Conservation (phyloP, 257 asterid genomes). For the Linaria vulgaris region DNA sequence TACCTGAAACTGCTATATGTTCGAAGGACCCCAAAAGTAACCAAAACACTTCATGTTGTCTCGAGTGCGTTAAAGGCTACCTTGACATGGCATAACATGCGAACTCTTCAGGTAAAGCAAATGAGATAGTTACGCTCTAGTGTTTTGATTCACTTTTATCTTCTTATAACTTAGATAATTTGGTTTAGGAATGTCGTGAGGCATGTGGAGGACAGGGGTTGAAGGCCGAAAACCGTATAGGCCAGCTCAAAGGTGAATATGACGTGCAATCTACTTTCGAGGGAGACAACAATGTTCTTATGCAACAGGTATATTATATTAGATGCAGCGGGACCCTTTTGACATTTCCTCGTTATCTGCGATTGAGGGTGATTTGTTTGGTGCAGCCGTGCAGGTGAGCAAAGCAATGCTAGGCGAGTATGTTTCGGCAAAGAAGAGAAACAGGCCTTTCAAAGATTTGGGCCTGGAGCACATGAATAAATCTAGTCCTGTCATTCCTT, state of each 20-base stretch:
- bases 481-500: slow-evolving; percentile 61
- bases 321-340: slow-evolving; percentile 61
- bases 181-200: slow-evolving; percentile 89
- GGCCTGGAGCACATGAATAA: slow-evolving; percentile 94
- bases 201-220: slow-evolving; percentile 98
- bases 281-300: slow-evolving; percentile 95
- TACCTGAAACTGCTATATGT: slow-evolving; percentile 66
- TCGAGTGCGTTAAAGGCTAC: slow-evolving; percentile 90
- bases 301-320: slow-evolving; percentile 75
- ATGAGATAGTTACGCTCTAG: background rate
- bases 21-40: slow-evolving; percentile 71
- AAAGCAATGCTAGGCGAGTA: slow-evolving; percentile 85
- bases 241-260: slow-evolving; percentile 83
- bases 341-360: background rate
- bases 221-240: slow-evolving; percentile 89
- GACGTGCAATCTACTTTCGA: slow-evolving; percentile 97
- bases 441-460: slow-evolving; percentile 69
- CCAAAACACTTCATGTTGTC: slow-evolving; percentile 77
- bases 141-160: slow-evolving; percentile 17
- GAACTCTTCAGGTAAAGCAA: slow-evolving; percentile 79
- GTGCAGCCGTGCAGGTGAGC: slow-evolving; percentile 79
- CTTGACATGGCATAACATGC: slow-evolving; percentile 90
- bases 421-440: slow-evolving; percentile 53
- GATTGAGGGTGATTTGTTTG: background rate
- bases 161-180: slow-evolving; percentile 21